A percentile compares a stretch with the other conserved stretches of the same genome.
Evolutionary conservation across 2,329 filamentous ascomycete genomes (phyloP).

Genomic region (Diplodia scrobiculata): DNA sequence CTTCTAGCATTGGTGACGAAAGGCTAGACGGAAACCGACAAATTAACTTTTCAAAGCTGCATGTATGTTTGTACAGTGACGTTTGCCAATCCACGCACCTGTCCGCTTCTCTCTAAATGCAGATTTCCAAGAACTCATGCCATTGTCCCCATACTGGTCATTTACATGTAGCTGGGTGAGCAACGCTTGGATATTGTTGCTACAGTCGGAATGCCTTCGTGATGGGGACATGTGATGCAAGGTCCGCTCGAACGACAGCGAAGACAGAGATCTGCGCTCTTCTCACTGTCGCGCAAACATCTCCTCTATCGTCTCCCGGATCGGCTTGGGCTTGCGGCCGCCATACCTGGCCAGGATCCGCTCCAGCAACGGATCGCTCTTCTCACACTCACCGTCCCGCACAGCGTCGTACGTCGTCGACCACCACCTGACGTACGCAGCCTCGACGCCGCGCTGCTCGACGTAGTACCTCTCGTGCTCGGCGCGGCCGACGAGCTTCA

Average conservation of each 20-base stretch:
- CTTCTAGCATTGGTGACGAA: background rate
- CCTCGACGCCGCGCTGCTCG: slow-evolving; percentile 42
- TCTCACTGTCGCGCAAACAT: slow-evolving; percentile 39
- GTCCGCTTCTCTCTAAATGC: too few relatives aligned
- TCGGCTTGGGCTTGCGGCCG: slow-evolving; percentile 41
- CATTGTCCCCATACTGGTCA: too few relatives aligned
- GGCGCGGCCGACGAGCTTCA: slow-evolving; percentile 44
- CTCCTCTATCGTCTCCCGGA: slow-evolving; percentile 47
- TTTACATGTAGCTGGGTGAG: too few relatives aligned
- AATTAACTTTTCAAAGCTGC: background rate
- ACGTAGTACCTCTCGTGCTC: slow-evolving; percentile 50
- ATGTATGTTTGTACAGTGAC: background rate
- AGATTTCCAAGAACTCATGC: background rate
- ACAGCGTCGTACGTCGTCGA: slow-evolving; percentile 50
- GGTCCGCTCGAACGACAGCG: background rate
- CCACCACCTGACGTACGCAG: slow-evolving; percentile 51
- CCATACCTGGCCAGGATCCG: slow-evolving; percentile 39
- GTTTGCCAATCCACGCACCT: too few relatives aligned
- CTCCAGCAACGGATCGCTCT: slow-evolving; percentile 48
- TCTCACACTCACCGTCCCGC: slow-evolving; percentile 47
- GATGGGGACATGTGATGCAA: too few relatives aligned
- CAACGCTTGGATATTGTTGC: too few relatives aligned
- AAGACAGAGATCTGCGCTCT: background rate
- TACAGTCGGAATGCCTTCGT: too few relatives aligned
- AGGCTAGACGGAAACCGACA: slow-evolving; percentile 5